Evolutionary conservation across 2,329 filamentous ascomycete genomes (phyloP).

Genomic region (Exserohilum turcica): DNA sequence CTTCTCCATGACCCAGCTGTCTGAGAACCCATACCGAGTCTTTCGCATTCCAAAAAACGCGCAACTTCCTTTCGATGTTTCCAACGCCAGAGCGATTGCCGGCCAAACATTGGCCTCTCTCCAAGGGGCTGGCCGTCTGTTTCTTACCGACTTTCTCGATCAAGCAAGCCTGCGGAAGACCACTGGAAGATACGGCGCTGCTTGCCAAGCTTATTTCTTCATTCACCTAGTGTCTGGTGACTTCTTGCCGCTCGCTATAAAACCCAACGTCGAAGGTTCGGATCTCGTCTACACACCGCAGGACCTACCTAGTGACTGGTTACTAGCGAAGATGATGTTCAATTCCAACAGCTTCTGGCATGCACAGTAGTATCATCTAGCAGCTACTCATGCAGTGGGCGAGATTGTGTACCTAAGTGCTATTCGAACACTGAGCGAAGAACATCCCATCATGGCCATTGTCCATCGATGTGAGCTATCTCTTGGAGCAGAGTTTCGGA

Average conservation of each 20-base stretch:
- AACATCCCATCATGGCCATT: slow-evolving; percentile 53
- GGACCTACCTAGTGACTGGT: slow-evolving; percentile 55
- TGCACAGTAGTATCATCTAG: slow-evolving; percentile 53
- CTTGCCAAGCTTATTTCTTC: slow-evolving; percentile 57
- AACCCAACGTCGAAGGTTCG: slow-evolving; percentile 49
- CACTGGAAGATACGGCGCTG: no score
- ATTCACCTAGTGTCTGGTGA: slow-evolving; percentile 47
- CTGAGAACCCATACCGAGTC: slow-evolving; percentile 13
- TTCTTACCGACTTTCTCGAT: no score
- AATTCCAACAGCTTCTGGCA: slow-evolving; percentile 57
- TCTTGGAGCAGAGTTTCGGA: background rate
- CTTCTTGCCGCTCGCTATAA: slow-evolving; percentile 57
- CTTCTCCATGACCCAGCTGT: slow-evolving; percentile 20
- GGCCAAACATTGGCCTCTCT: slow-evolving; percentile 39
- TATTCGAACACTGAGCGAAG: slow-evolving; percentile 52
- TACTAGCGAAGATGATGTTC: slow-evolving; percentile 58
- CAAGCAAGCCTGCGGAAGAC: no score
- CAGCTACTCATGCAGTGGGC: slow-evolving; percentile 51
- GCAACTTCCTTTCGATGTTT: slow-evolving; percentile 9
- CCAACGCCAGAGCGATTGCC: slow-evolving; percentile 1
- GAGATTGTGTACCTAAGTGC: slow-evolving; percentile 55
- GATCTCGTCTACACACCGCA: slow-evolving; percentile 55
- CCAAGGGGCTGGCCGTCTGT: slow-evolving; percentile 47
- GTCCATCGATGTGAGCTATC: slow-evolving; percentile 23
- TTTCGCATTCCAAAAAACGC: slow-evolving; percentile 7